phyloP scores from a whole-genome alignment of 2,329 filamentous ascomycete species.

The Cercospora sp. region DNA sequence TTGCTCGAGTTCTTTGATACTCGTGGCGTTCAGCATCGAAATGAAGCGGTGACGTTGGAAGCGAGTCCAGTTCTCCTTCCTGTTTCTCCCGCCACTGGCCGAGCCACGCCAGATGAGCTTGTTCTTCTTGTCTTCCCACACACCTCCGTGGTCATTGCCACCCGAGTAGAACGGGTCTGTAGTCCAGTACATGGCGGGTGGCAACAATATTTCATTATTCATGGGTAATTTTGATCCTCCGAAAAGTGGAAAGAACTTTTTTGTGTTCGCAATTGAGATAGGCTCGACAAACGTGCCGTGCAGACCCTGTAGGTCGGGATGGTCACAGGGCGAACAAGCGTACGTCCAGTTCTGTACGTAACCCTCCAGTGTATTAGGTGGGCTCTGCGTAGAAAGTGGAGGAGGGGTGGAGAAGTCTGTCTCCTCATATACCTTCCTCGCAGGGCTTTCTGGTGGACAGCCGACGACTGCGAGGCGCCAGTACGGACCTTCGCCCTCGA shows the following conservation, averaged over 20 bases:
- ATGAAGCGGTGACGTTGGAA: slow-evolving; percentile 77
- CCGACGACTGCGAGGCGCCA: slow-evolving; percentile 47
- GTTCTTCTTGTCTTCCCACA: slow-evolving; percentile 47
- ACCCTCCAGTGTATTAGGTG: slow-evolving; percentile 42
- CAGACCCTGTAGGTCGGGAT: slow-evolving; percentile 47
- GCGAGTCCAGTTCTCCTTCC: slow-evolving; percentile 62
- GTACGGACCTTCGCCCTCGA: slow-evolving; percentile 39
- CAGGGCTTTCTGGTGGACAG: slow-evolving; percentile 43
- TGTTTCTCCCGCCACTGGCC: slow-evolving; percentile 51
- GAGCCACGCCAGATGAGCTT: slow-evolving; percentile 51
- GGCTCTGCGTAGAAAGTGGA: slow-evolving; percentile 35
- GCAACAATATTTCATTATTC: slow-evolving; percentile 56
- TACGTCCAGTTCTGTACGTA: slow-evolving; percentile 52
- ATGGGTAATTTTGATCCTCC: slow-evolving; percentile 52
- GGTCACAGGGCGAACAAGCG: slow-evolving; percentile 48
- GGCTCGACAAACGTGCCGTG: slow-evolving; percentile 54
- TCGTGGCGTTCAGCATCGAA: slow-evolving; percentile 68
- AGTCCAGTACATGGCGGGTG: slow-evolving; percentile 53
- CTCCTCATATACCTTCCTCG: slow-evolving; percentile 39
- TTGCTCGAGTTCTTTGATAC: slow-evolving; percentile 53
- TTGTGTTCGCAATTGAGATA: slow-evolving; percentile 47
- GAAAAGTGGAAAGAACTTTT: slow-evolving; percentile 51
- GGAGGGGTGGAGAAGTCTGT: slow-evolving; percentile 43
- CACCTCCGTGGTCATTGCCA: slow-evolving; percentile 41
- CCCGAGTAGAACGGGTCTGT: slow-evolving; percentile 47